Evolutionary conservation across 768 basidiomycete genomes (phyloP).

Genomic region (Kwoniella heveanensis): DNA sequence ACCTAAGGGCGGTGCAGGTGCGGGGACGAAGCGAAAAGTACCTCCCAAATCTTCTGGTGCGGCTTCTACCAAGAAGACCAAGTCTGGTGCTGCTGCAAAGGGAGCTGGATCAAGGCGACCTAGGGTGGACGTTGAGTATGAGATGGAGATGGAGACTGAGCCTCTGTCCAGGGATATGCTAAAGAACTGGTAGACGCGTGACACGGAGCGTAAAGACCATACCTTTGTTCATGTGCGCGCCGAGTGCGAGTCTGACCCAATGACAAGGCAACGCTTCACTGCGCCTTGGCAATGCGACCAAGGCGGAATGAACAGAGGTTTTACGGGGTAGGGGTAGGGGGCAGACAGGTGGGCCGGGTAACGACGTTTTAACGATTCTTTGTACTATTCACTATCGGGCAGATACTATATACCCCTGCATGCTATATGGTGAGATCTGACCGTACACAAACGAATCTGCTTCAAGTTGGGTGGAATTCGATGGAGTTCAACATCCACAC

Average conservation of each 20-base stretch:
- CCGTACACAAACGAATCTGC: too few species aligned
- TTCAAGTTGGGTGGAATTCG: too few species aligned
- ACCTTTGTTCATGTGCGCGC: too few species aligned
- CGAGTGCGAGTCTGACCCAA: too few species aligned
- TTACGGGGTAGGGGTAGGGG: too few species aligned
- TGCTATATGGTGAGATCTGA: background rate
- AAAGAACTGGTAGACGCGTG: conserved; percentile 52
- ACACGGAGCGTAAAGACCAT: too few species aligned
- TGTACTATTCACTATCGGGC: background rate
- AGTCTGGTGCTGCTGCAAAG: conserved; percentile 10
- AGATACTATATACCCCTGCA: background rate
- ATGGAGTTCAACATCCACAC: too few species aligned
- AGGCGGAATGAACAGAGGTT: too few species aligned
- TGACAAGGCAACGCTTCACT: too few species aligned
- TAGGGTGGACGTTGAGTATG: conserved; percentile 93
- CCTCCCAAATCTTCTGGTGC: conserved; percentile 19
- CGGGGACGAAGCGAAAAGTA: conserved; percentile 51
- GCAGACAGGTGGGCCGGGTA: background rate
- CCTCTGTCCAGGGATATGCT: conserved; percentile 58
- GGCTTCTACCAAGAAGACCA: background rate
- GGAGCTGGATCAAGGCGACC: conserved; percentile 57
- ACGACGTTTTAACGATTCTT: background rate
- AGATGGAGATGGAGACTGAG: conserved; percentile 86
- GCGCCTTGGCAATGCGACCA: too few species aligned
- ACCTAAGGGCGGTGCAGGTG: conserved; percentile 60